These are phyloP conservation scores for Perkinsus marinus DNA, from an alignment of 169 alveolate species.

Conservation along the genomic window DNA sequence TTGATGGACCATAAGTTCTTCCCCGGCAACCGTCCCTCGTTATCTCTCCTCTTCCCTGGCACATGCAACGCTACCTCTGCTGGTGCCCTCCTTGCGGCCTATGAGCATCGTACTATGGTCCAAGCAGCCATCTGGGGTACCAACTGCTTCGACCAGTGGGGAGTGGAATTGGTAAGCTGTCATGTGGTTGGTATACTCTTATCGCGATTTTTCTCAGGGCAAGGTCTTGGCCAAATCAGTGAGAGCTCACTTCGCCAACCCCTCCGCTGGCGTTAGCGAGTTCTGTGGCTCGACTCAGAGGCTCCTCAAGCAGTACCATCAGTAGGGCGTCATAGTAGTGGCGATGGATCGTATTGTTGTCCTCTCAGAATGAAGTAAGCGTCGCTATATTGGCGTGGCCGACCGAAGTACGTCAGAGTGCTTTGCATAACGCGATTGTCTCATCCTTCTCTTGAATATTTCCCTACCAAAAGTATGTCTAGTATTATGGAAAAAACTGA, in stretches of 20 bases:
- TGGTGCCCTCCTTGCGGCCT: conserved; percentile 88
- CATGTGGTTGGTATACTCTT: conserved; percentile 41
- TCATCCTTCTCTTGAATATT: background rate
- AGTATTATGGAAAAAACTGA: background rate
- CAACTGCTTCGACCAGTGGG: conserved; percentile 95
- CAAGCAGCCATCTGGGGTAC: conserved; percentile 90
- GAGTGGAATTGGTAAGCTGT: conserved; percentile 74
- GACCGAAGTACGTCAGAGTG: too few species aligned
- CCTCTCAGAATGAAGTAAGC: background rate
- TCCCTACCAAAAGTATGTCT: background rate
- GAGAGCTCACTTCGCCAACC: conserved; percentile 28
- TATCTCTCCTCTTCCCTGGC: conserved; percentile 5
- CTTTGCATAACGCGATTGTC: background rate
- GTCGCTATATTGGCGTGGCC: background rate
- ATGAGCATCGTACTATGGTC: conserved; percentile 93
- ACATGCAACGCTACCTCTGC: conserved; percentile 17
- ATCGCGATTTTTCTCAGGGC: conserved; percentile 33
- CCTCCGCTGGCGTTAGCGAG: background rate
- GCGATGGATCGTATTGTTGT: background rate
- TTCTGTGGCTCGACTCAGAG: background rate
- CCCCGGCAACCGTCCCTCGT: conserved; percentile 91
- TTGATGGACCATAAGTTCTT: conserved; percentile 76
- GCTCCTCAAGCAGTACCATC: background rate
- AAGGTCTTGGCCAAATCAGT: conserved; percentile 47
- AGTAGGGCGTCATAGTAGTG: background rate